Percentiles rank a stretch among this genome's conserved stretches.
phyloP scores from a whole-genome alignment of 768 basidiomycete genomes.

The Naematelia encephala region DNA sequence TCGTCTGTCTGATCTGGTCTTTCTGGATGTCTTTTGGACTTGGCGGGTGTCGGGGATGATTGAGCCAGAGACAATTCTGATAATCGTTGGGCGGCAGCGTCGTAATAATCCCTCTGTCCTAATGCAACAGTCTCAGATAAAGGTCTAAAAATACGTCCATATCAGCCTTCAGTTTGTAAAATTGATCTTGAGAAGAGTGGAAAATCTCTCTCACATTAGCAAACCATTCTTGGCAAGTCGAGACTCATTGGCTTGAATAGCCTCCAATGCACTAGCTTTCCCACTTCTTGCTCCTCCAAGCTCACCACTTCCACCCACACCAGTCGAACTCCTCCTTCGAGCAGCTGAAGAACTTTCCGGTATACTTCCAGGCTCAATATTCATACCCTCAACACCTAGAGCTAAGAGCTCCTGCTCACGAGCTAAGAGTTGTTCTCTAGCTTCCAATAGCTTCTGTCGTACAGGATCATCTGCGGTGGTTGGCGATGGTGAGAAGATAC shows the following conservation, averaged over 20 bases:
- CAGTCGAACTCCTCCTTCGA: slow-evolving; percentile 6
- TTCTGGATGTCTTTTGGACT: not conserved
- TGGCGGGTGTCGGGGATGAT: not conserved
- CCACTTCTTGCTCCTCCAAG: slow-evolving; percentile 16
- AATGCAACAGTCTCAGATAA: slow-evolving; percentile 29
- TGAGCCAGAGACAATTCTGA: slow-evolving; percentile 22
- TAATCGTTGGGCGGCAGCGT: slow-evolving; percentile 22
- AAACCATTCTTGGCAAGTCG: slow-evolving; percentile 24
- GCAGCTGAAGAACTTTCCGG: slow-evolving; percentile 6
- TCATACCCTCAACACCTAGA: not conserved
- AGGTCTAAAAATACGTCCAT: too few species aligned
- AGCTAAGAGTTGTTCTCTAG: slow-evolving; percentile 20
- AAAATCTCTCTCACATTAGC: slow-evolving; percentile 27
- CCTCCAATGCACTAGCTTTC: slow-evolving; percentile 26
- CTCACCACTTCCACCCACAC: slow-evolving; percentile 4
- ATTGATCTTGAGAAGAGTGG: not conserved
- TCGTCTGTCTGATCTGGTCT: slow-evolving; percentile 21
- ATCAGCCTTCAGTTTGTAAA: not conserved
- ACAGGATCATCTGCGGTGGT: slow-evolving; percentile 24
- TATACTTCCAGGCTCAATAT: not conserved
- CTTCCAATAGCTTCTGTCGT: slow-evolving; percentile 21
- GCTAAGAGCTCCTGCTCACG: slow-evolving; percentile 34
- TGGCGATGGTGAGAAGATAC: slow-evolving; percentile 12
- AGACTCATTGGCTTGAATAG: slow-evolving; percentile 19
- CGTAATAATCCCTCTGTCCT: slow-evolving; percentile 32